Evolutionary conservation across 257 asterid genomes (phyloP).

Genomic region (Nicotiana undulata): DNA sequence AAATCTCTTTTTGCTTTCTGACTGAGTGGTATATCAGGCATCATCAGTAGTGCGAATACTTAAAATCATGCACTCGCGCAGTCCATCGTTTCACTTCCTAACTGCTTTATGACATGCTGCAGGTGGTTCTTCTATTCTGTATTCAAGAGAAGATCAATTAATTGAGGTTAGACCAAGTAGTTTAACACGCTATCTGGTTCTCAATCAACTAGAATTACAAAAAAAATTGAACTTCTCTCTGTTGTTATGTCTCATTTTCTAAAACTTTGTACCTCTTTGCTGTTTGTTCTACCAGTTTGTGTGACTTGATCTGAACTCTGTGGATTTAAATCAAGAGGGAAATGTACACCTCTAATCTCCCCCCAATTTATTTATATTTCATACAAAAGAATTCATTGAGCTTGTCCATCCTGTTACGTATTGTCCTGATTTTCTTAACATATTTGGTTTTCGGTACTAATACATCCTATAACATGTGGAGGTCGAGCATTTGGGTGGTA

Average conservation of each 20-base stretch:
- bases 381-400: not conserved
- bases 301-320: not conserved
- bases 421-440: no score
- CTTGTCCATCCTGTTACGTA: no score
- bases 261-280: not conserved
- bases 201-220: not conserved
- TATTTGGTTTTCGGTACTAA: no score
- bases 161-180: not conserved
- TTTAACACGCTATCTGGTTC: not conserved
- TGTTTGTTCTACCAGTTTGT: conserved; percentile 3
- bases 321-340: not conserved
- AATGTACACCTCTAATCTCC: not conserved
- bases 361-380: not conserved
- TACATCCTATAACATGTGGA: no score
- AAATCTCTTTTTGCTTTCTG: not conserved
- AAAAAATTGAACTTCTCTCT: not conserved
- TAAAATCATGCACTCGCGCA: not conserved
- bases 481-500: no score
- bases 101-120: not conserved
- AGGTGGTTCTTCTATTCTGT: conserved; percentile 3
- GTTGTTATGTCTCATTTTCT: not conserved
- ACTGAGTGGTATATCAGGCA: not conserved
- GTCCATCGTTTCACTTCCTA: not conserved
- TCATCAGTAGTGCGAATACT: not conserved
- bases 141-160: not conserved